These are phyloP conservation scores for Lactifluus piperatus DNA, from an alignment of 768 basidiomycete species.

Conservation along the genomic window DNA sequence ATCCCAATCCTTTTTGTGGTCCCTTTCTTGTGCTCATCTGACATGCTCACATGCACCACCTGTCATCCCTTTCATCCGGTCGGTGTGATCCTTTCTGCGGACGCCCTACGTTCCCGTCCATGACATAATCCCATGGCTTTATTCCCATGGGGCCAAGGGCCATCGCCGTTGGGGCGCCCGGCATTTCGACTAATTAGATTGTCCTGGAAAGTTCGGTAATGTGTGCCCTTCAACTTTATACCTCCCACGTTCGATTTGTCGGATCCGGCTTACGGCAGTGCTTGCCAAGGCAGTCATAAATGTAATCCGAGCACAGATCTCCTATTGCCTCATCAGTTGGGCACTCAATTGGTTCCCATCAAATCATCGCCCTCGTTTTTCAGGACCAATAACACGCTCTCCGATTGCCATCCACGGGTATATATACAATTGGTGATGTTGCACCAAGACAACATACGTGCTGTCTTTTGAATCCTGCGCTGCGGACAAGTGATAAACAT, in stretches of 20 bases:
- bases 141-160: conserved; percentile 4
- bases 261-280: conserved; percentile 6
- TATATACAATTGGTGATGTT: background rate
- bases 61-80: background rate
- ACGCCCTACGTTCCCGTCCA: background rate
- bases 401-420: background rate
- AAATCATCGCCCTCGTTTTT: background rate
- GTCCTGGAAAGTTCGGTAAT: background rate
- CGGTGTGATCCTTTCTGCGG: background rate
- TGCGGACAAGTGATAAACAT: conserved; percentile 3
- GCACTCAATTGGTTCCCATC: background rate
- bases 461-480: background rate
- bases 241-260: background rate
- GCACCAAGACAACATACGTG: background rate
- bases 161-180: background rate
- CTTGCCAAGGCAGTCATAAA: background rate
- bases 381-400: background rate
- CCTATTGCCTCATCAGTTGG: background rate
- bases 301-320: background rate
- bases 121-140: background rate
- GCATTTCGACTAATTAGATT: background rate
- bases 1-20: background rate
- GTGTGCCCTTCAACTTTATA: background rate
- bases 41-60: background rate
- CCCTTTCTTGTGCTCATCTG: background rate